Base-by-base conservation (phyloP, 140 eudicot species). In the Ambrosia hybrid region DNA sequence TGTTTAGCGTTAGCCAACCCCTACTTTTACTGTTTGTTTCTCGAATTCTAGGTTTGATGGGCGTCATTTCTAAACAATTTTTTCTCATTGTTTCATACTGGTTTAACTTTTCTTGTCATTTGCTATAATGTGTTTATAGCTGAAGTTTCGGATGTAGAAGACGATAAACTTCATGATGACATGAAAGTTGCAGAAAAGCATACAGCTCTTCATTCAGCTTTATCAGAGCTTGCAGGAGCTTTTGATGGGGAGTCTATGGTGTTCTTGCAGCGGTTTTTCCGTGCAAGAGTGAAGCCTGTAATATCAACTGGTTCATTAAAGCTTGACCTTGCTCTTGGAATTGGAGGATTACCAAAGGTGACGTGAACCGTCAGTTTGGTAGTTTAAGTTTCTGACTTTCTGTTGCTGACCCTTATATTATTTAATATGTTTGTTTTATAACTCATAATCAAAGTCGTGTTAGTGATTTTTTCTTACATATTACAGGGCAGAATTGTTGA, bases 271-370 rank as follows among this genome's bases (percentile, higher is more conserved):
- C 89, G 89, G 3, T 91, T 94, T 82, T 91, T 88, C 80, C 62
- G 90, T 70, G 72, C 95, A 52, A 84, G 99, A 48, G 89, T 82
- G 13, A 76, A 89, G 46, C 78, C 96, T 60, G 92, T 88, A 6
- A 72, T 94, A 86, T 79, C 99, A 30, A 94, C 99, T 1, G 99
- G 99, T 66, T 94, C 99, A 2, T 67, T 94, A 84, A 88, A 82
- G 86, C 97, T 94, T 73, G 99, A 94, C 79, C 82, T 79, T 46
- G 99, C 97, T 61, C 99, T 94, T 83, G 96, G 99, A 52, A 83
- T 88, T 17, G 99, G 99, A 49, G 99, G 99, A 38, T 79, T 94
- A 65, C 99, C 99, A 45, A 94, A 94, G 95, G 99, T 94, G 53
- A 75, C 48, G 53, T 49, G 48, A 46, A 37, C 8, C 14, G 33